Conservation (phyloP, 768 basidiomycete species). For the Terana coerulea region DNA sequence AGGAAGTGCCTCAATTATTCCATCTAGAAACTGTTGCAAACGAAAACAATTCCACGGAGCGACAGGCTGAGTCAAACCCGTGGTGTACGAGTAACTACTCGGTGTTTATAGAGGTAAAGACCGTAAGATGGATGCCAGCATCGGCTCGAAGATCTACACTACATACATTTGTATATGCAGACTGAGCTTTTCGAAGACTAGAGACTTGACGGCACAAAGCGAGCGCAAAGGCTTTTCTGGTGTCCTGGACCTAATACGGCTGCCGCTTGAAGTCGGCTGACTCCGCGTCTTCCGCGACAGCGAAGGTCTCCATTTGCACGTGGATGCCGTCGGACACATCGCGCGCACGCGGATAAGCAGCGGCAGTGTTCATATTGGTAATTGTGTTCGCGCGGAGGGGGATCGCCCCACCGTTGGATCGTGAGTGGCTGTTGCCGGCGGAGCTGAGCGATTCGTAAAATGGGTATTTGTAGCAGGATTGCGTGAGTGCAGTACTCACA, state of each 20-base stretch:
- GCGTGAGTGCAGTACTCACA: conserved; percentile 29
- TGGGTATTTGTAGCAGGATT: conserved; percentile 3
- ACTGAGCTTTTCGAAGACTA: too few relatives aligned
- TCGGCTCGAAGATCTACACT: too few relatives aligned
- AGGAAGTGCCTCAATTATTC: too few relatives aligned
- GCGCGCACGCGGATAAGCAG: not conserved
- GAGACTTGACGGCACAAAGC: too few relatives aligned
- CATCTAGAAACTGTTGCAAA: too few relatives aligned
- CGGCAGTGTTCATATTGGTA: conserved; percentile 35
- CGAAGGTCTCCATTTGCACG: conserved; percentile 68
- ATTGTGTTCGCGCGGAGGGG: conserved; percentile 19
- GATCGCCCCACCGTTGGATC: conserved; percentile 41
- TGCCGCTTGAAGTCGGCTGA: conserved; percentile 15
- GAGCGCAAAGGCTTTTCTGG: not conserved
- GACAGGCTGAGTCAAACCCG: too few relatives aligned
- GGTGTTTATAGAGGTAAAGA: too few relatives aligned
- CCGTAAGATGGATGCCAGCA: too few relatives aligned
- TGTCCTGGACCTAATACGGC: conserved; percentile 5
- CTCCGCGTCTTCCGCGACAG: conserved; percentile 18
- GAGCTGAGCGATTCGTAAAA: not conserved
- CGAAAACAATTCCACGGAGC: too few relatives aligned
- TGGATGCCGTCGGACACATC: conserved; percentile 45
- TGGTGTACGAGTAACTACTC: too few relatives aligned
- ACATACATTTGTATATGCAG: too few relatives aligned
- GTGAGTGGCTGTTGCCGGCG: conserved; percentile 37